Evolutionary conservation across 768 basidiomycete genomes (phyloP).

Genomic region (Suillus sp.): DNA sequence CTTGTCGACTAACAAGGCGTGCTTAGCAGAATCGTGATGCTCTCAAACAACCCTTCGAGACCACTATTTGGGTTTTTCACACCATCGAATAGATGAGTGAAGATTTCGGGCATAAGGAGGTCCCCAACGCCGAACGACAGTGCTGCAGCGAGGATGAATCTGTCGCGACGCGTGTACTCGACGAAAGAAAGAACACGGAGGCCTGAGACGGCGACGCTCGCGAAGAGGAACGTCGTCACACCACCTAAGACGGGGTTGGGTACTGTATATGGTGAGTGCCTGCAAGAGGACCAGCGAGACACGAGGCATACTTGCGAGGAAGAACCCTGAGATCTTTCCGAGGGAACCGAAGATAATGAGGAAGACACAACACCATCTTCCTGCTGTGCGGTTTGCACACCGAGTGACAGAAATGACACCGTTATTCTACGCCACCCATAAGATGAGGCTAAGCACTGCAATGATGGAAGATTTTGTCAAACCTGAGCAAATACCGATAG

Average conservation of each 20-base stretch:
- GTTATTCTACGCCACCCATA: constrained; percentile 55
- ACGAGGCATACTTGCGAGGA: constrained; percentile 62
- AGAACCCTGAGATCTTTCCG: constrained; percentile 82
- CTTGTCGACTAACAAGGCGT: constrained; percentile 68
- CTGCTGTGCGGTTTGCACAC: constrained; percentile 79
- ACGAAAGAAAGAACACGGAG: constrained; percentile 66
- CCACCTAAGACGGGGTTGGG: constrained; percentile 83
- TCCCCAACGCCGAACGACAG: constrained; percentile 72
- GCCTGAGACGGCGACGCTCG: constrained; percentile 71
- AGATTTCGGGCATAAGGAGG: constrained; percentile 64
- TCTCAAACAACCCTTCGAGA: constrained; percentile 68
- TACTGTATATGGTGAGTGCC: constrained; percentile 38
- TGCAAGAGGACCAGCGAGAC: background rate
- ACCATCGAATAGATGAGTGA: constrained; percentile 69
- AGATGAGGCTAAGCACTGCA: background rate
- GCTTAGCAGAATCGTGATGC: constrained; percentile 77
- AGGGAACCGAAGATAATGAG: constrained; percentile 79
- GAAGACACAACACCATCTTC: constrained; percentile 78
- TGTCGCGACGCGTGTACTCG: constrained; percentile 61
- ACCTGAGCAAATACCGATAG: constrained; percentile 77
- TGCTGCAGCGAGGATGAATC: constrained; percentile 71
- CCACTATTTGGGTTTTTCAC: constrained; percentile 55
- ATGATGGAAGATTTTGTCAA: background rate
- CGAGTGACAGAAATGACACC: constrained; percentile 84
- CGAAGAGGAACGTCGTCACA: constrained; percentile 87